These are phyloP conservation scores for Triglochin maritima DNA, from an alignment of 106 monocot species.

Conservation along the genomic window DNA sequence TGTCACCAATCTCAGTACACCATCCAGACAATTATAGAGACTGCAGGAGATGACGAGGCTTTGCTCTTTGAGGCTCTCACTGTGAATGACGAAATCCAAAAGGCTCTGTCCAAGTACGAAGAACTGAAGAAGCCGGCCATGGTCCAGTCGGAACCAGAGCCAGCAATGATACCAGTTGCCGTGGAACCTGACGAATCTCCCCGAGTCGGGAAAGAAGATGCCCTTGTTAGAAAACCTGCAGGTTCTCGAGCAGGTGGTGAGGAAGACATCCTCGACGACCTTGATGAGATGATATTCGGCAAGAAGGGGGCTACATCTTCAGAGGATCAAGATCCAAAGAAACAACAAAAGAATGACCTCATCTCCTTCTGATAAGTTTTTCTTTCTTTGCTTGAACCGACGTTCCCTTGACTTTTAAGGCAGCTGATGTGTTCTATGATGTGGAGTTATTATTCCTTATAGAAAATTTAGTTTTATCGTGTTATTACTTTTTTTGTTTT, in stretches of 20 bases:
- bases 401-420: background rate
- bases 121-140: slow-evolving; percentile 38
- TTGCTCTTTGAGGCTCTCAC: slow-evolving; percentile 36
- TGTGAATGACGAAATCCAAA: slow-evolving; percentile 44
- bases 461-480: background rate
- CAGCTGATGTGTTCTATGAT: background rate
- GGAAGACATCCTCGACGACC: slow-evolving; percentile 55
- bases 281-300: slow-evolving; percentile 87
- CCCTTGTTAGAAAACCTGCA: slow-evolving; percentile 42
- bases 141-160: slow-evolving; percentile 47
- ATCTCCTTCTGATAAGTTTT: slow-evolving; percentile 27
- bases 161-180: slow-evolving; percentile 74
- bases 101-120: slow-evolving; percentile 31
- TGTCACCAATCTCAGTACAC: slow-evolving; percentile 35
- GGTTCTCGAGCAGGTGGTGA: slow-evolving; percentile 23
- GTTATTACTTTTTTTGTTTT: background rate
- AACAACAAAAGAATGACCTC: slow-evolving; percentile 48
- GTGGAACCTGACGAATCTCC: slow-evolving; percentile 67
- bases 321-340: slow-evolving; percentile 28
- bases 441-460: background rate
- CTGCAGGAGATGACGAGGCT: slow-evolving; percentile 27
- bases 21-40: slow-evolving; percentile 33
- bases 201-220: slow-evolving; percentile 31
- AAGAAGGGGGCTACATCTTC: slow-evolving; percentile 37
- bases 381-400: background rate